Base-by-base conservation (phyloP, 1,139 yeast genomes). In the Scheffersomyces titani region DNA sequence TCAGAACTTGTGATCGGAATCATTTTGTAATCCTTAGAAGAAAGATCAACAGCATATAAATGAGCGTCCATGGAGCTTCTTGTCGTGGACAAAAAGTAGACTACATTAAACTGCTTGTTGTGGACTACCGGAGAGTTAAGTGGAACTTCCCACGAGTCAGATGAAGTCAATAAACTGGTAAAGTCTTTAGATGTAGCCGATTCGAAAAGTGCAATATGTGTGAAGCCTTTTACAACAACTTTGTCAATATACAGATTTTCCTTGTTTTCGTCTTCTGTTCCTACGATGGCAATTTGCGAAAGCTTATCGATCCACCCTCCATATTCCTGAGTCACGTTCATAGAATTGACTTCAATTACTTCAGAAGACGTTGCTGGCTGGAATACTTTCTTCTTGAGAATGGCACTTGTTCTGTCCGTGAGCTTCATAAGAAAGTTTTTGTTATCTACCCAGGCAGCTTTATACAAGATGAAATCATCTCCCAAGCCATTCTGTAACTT, bases 211-310 rank as follows among this genome's bases (percentile, higher is more conserved):
- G 88, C 97, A 51, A 94, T 71, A 65, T 91, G 97, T 55, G 84
- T 85, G 65, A 74, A 83, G 0, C 89, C 88, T 55, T 87, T 81
- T 40, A 81, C 81, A n/a, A 87, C 87, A 11, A 89, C 77, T 4
- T 87, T 81, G 67, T 94, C 98, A 54, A 94, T 76, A 67, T 90
- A 94, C 0, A 93, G 90, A 52, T 77, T 77, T 0, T 72, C 73
- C 0, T 65, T 57, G 67, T 92, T 88, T 76, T 59, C 82, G 2
- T 56, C 59, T 68, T 67, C 66, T 5, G 69, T 65, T 4, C 70
- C 65, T 13, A 78, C 65, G 9, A 68, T 57, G 0, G 76, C 68
- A 1, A 80, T 61, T 6, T 80, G 77, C n/a, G 71, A 64, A 50
- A 73, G 69, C 55, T 76, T 73, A 55, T 80, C 88, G 65, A 75